A percentile compares a stretch with the other conserved stretches of the same genome.
Evolutionary conservation across 2,329 filamentous ascomycete species (phyloP).

Genomic region (Verticillium albo-atrum): DNA sequence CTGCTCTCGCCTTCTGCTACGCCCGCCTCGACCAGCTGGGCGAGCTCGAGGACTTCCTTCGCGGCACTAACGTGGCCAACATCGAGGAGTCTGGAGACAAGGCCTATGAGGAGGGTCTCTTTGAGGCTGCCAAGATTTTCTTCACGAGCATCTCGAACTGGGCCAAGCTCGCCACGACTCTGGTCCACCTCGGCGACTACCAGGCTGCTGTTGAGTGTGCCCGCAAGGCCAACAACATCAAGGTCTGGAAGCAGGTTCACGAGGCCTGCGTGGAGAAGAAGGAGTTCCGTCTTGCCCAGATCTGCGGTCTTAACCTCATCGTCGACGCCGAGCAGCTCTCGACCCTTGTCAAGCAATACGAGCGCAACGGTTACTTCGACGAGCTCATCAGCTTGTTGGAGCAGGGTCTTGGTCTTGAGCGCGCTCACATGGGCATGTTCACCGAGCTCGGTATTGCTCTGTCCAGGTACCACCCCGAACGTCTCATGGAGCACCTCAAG

Average conservation of each 20-base stretch:
- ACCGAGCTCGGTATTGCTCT: conserved; percentile 88
- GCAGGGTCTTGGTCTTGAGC: conserved; percentile 88
- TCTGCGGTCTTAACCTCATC: conserved; percentile 96
- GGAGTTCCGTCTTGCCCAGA: conserved; percentile 97
- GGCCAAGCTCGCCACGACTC: conserved; percentile 95
- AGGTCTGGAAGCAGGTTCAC: conserved; percentile 99
- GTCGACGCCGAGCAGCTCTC: conserved; percentile 94
- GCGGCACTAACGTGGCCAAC: conserved; percentile 89
- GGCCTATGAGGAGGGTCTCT: conserved; percentile 89
- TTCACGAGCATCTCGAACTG: conserved; percentile 98
- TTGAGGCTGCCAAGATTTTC: conserved; percentile 95
- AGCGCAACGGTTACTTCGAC: conserved; percentile 95
- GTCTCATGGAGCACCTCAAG: conserved; percentile 97
- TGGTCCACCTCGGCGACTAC: conserved; percentile 96
- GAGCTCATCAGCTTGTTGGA: conserved; percentile 93
- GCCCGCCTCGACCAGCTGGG: conserved; percentile 86
- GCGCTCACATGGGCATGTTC: conserved; percentile 96
- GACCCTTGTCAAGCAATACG: conserved; percentile 92
- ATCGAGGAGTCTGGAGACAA: conserved; percentile 97
- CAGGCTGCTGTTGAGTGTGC: conserved; percentile 97
- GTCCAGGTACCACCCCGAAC: conserved; percentile 91
- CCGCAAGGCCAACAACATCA: conserved; percentile 97
- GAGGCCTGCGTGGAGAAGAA: conserved; percentile 95
- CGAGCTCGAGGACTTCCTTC: conserved; percentile 95
- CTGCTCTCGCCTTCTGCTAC: conserved; percentile 87